Percentiles rank a stretch among this genome's conserved stretches.
These are phyloP conservation scores for Eucalyptus fibrosa DNA, from an alignment of 345 rosid species.

Conservation along the genomic window DNA sequence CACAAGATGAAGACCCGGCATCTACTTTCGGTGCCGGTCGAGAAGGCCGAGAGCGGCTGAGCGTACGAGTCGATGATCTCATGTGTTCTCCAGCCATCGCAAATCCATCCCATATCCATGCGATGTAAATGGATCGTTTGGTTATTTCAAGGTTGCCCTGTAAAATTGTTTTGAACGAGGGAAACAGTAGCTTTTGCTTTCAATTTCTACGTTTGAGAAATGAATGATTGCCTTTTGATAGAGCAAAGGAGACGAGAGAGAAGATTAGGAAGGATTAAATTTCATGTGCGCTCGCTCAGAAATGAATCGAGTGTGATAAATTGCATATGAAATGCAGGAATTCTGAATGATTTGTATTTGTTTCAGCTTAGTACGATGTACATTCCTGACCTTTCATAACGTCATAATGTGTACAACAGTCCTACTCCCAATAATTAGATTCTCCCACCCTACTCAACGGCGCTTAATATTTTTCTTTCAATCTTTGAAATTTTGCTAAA, in stretches of 20 bases:
- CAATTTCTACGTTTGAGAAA: background rate
- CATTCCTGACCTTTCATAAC: background rate
- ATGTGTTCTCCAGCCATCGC: background rate
- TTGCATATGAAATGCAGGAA: background rate
- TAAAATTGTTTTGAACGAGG: background rate
- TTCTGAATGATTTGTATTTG: background rate
- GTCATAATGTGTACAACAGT: background rate
- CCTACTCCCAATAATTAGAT: background rate
- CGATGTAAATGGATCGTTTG: background rate
- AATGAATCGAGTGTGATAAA: background rate
- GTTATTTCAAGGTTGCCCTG: background rate
- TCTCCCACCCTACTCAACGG: background rate
- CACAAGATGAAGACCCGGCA: constrained; percentile 47
- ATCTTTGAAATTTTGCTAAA: background rate
- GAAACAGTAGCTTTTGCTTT: background rate
- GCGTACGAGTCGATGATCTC: background rate
- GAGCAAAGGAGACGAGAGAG: background rate
- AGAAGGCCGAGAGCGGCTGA: background rate
- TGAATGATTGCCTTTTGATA: background rate
- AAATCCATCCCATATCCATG: background rate
- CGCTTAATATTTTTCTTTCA: background rate
- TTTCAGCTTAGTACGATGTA: background rate
- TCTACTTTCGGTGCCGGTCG: constrained; percentile 1
- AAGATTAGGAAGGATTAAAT: too few species aligned
- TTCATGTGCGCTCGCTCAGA: too few species aligned